Base-by-base conservation (phyloP, 441 rosid genomes). In the Euphorbia schlechtendalii region DNA sequence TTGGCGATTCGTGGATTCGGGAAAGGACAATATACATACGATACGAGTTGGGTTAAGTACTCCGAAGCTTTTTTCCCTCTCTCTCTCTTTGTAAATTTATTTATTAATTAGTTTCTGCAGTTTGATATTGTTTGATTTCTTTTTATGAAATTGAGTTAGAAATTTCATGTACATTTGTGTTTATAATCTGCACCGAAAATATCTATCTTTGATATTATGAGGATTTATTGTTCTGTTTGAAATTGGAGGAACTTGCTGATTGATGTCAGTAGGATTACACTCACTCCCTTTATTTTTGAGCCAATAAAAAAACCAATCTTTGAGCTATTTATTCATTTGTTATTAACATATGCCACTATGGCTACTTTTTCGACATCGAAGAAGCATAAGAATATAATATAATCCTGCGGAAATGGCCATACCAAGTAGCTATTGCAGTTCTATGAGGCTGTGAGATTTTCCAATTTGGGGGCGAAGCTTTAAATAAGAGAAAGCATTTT, bases 101-200 rank as follows among this genome's bases (percentile, higher is more conserved):
- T 64, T 62, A 48, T 76, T 63, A 49, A 56, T 69, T 69, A 73
- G 79, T 71, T 59, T 64, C 0, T 58, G 73, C 63, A 72, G 76
- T 74, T 78, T 76, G 73, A 66, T 65, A 76, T 78, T 74, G 81
- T 76, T 78, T 76, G 79, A 69, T 75, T 82, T 65, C 68, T 63
- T 77, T 12, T 53, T n/a, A 32, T 38, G 69, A 55, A 69, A 64
- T 27, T 65, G 67, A 66, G 68, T 58, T 53, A 61, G 77, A 61
- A 65, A 63, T 56, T 41, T 48, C 58, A 25, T 64, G 72, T 74
- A 67, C 69, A 63, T 72, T 43, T 43, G 58, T 48, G 70, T 30
- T 28, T 70, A 21, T 61, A 36, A 36, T 64, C 56, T 60, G 69
- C 72, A n/a, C 15, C 11, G 52, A 61, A 68, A 24, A 58, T 60